Conservation (phyloP, 352 stramenopile genomes). For the Pythium chondricola region DNA sequence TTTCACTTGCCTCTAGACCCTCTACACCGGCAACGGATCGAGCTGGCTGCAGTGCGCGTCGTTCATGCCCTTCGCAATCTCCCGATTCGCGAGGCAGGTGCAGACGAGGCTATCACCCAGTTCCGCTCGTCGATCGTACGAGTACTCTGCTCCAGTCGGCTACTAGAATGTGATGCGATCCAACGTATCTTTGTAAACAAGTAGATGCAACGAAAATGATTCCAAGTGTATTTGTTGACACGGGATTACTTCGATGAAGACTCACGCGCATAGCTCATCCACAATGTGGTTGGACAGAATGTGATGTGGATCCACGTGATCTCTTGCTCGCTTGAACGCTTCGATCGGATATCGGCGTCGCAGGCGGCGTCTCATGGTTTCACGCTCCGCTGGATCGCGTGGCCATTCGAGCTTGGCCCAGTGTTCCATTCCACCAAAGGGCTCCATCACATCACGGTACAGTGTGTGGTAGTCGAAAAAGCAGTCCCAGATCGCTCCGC, state of each 20-base stretch:
- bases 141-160: background rate
- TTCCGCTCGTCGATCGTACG: conserved; percentile 2
- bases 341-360: conserved; percentile 81
- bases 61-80: too few species aligned
- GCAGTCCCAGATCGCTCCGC: conserved; percentile 78
- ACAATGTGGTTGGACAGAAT: conserved; percentile 90
- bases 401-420: conserved; percentile 97
- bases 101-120: too few species aligned
- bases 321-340: conserved; percentile 86
- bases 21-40: too few species aligned
- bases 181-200: conserved; percentile 1
- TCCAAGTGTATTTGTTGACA: background rate
- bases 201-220: background rate
- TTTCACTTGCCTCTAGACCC: too few species aligned
- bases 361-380: conserved; percentile 60
- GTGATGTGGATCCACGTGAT: conserved; percentile 90
- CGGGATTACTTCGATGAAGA: background rate
- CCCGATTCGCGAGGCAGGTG: too few species aligned
- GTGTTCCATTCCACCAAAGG: conserved; percentile 88
- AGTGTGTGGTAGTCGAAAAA: conserved; percentile 93
- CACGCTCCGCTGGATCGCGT: conserved; percentile 33
- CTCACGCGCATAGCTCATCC: conserved; percentile 58
- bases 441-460: conserved; percentile 85
- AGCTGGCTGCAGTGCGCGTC: conserved; percentile 1
- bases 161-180: conserved; percentile 8